phyloP scores from a whole-genome alignment of 768 basidiomycete genomes.

The Amanita fuliginea region DNA sequence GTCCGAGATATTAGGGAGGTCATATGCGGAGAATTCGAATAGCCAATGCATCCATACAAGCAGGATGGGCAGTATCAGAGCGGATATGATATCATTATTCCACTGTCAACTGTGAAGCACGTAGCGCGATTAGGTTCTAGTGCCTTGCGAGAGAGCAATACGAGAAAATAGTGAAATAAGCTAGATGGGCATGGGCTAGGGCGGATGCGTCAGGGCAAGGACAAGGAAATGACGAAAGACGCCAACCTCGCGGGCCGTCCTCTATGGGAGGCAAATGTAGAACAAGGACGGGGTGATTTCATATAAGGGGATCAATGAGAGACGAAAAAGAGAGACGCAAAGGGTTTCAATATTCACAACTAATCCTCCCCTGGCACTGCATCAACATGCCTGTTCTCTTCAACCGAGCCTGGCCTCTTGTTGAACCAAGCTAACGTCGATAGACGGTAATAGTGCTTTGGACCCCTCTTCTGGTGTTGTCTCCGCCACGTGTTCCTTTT shows the following conservation, averaged over 20 bases:
- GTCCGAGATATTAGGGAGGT: slow-evolving; percentile 2
- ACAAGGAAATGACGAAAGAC: background rate
- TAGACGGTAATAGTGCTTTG: background rate
- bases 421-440: background rate
- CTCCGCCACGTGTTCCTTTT: slow-evolving; percentile 5
- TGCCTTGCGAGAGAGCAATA: background rate
- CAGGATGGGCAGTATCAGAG: background rate
- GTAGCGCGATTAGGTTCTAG: background rate
- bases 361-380: background rate
- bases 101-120: background rate
- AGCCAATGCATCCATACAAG: background rate
- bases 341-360: background rate
- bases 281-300: background rate
- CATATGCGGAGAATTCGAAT: slow-evolving; percentile 1
- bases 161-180: background rate
- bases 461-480: slow-evolving; percentile 3
- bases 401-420: slow-evolving; percentile 1
- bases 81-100: slow-evolving; percentile 4
- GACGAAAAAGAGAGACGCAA: background rate
- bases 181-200: background rate
- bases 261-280: background rate
- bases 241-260: background rate
- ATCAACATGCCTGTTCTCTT: slow-evolving; percentile 2
- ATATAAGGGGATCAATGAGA: background rate
- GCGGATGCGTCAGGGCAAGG: background rate